Evolutionary conservation across 805 yeast genomes (phyloP).

Genomic region (Zygosaccharomyces rouxii): DNA sequence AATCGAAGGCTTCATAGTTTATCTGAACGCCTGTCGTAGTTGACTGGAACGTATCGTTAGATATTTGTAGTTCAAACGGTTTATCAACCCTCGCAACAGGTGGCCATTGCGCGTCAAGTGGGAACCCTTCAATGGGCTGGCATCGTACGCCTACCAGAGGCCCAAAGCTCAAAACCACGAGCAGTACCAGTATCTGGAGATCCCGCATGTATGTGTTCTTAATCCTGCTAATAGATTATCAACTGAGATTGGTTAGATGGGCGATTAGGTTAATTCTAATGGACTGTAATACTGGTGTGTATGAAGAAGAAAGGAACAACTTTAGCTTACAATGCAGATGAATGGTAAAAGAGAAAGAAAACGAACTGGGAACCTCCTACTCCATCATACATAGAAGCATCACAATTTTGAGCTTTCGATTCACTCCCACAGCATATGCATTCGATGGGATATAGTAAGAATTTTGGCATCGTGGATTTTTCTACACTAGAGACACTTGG

Average conservation of each 20-base stretch:
- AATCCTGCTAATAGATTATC: neutral
- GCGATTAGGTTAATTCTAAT: neutral
- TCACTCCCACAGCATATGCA: neutral
- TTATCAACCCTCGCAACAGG: constrained; percentile 74
- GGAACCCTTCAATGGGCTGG: constrained; percentile 33
- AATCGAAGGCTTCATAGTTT: constrained; percentile 48
- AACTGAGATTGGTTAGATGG: neutral
- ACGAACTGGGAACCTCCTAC: neutral
- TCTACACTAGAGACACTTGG: neutral
- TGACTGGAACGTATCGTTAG: constrained; percentile 62
- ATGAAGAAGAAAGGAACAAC: neutral
- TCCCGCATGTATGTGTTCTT: constrained; percentile 9
- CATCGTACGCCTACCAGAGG: constrained; percentile 7
- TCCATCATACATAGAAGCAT: neutral
- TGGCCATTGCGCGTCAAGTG: constrained; percentile 66
- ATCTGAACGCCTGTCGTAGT: constrained; percentile 41
- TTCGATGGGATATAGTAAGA: neutral
- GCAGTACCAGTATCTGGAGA: constrained; percentile 8
- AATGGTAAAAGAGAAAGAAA: neutral
- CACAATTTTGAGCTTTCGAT: neutral
- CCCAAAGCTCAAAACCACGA: constrained; percentile 8
- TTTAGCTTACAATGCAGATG: neutral
- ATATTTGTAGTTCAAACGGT: constrained; percentile 59
- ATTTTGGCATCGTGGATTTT: constrained; percentile 3
- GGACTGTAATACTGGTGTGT: neutral